Evolutionary conservation across 2,329 filamentous ascomycete genomes (phyloP), one percentile per base, ranked within the genome.

Genomic region (Pseudogymnoascus sp.): DNA sequence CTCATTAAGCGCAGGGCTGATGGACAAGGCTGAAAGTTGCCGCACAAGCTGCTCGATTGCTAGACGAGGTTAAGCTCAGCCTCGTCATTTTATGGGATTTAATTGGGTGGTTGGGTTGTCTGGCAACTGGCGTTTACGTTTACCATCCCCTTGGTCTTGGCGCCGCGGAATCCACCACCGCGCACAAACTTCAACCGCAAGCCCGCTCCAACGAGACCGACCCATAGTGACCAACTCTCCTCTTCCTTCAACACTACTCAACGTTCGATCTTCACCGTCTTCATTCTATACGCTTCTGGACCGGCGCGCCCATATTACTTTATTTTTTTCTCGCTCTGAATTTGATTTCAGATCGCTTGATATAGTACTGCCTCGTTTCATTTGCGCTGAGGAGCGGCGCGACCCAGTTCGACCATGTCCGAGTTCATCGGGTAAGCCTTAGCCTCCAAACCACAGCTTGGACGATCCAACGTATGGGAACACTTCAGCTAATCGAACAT

Each of bases 341-440:
- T 33, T 55, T 55, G 48, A 55, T 55, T 55, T 55, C 48, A 55
- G 48, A 55, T 33, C 48, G 29, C 48, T 55, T 17, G 48, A 55
- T 55, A 55, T 55, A 55, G 5, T 55, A 55, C 48, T 55, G 48
- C 48, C 48, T 15, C 29, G 15, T 55, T 33, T 55, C 27, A 21
- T 12, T 55, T 55, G 48, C 48, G 48, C 48, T 55, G 48, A 55
- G 48, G 48, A 55, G 48, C 48, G 48, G 48, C 15, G 29, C 48
- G 48, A 55, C 48, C n/a, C 35, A 21, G 48, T 55, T 55, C 48
- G 48, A 67, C 58, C 58, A 85, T 85, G 83, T 81, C 82, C 66
- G 83, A 85, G 77, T 85, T 81, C 75, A 84, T 85, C 70, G 83
- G 81, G 81, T 84, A 62, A 71, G 79, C 76, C 65, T 64, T 44